These are phyloP conservation scores for Gymnopilus junonius DNA, from an alignment of 768 basidiomycete genomes.

Conservation along the genomic window DNA sequence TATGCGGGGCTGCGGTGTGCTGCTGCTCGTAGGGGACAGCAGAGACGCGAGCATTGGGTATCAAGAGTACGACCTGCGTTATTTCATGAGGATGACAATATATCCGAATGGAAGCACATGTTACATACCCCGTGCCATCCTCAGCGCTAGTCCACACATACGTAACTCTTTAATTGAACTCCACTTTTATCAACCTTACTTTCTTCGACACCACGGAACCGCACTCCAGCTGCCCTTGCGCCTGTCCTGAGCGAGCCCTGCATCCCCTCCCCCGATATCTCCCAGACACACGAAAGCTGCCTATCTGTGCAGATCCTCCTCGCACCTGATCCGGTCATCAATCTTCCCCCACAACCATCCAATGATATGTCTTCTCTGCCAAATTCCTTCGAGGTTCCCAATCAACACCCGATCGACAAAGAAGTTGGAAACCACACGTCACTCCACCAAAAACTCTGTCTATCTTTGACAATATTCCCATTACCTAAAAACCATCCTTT, in stretches of 20 bases:
- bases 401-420: not conserved
- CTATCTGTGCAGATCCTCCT: not conserved
- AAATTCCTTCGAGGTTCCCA: not conserved
- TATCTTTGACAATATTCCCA: not conserved
- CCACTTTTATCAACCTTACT: no score
- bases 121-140: not conserved
- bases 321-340: not conserved
- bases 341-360: not conserved
- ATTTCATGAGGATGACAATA: not conserved
- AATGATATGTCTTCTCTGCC: not conserved
- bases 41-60: slow-evolving; percentile 25
- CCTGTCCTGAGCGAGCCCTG: no score
- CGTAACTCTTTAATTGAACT: not conserved
- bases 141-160: not conserved
- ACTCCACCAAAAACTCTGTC: not conserved
- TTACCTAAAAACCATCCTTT: not conserved
- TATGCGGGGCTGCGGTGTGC: slow-evolving; percentile 44
- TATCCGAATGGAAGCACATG: not conserved
- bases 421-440: not conserved
- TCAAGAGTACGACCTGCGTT: not conserved
- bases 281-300: not conserved
- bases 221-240: no score
- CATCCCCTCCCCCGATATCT: no score
- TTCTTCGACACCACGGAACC: no score
- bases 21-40: slow-evolving; percentile 21